phyloP scores from a whole-genome alignment of 345 rosid genomes.

The Salix caprea region DNA sequence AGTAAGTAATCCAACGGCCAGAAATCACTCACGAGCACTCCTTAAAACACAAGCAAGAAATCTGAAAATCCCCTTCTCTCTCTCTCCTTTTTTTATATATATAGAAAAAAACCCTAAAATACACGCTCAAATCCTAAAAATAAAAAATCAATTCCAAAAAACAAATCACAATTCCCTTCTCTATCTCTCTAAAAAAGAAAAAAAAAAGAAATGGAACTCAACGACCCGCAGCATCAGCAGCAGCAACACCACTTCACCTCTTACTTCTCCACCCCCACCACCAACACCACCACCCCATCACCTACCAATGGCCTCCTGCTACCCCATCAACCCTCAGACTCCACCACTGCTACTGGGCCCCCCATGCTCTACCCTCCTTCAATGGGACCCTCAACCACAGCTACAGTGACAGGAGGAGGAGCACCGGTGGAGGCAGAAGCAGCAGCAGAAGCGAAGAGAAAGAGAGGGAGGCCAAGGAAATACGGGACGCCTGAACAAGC shows the following conservation, averaged over 20 bases:
- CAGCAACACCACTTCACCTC: constrained; percentile 42
- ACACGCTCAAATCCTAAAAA: not conserved
- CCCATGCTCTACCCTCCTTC: constrained; percentile 57
- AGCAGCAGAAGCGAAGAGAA: constrained; percentile 54
- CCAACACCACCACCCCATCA: constrained; percentile 36
- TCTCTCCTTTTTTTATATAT: not conserved
- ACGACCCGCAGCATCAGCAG: constrained; percentile 30
- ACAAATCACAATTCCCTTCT: constrained; percentile 10
- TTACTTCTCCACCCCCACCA: constrained; percentile 30
- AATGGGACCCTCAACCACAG: constrained; percentile 44
- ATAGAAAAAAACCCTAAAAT: not conserved
- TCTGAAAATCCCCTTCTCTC: not conserved
- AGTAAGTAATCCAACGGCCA: constrained; percentile 27
- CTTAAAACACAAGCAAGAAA: not conserved
- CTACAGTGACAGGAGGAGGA: constrained; percentile 34
- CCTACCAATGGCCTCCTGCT: constrained; percentile 66
- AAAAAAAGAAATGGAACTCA: constrained; percentile 51
- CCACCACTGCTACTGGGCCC: constrained; percentile 1
- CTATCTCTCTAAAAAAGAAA: constrained; percentile 26
- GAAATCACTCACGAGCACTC: not conserved
- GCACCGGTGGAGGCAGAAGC: constrained; percentile 7
- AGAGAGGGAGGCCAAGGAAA: constrained; percentile 95
- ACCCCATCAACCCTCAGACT: constrained; percentile 14
- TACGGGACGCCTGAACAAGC: constrained; percentile 93
- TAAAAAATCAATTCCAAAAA: constrained; percentile 23